Evolutionary conservation across 768 basidiomycete genomes (phyloP), one percentile per base, ranked within the genome.

Genomic region (Pleurotus pulmonarius): DNA sequence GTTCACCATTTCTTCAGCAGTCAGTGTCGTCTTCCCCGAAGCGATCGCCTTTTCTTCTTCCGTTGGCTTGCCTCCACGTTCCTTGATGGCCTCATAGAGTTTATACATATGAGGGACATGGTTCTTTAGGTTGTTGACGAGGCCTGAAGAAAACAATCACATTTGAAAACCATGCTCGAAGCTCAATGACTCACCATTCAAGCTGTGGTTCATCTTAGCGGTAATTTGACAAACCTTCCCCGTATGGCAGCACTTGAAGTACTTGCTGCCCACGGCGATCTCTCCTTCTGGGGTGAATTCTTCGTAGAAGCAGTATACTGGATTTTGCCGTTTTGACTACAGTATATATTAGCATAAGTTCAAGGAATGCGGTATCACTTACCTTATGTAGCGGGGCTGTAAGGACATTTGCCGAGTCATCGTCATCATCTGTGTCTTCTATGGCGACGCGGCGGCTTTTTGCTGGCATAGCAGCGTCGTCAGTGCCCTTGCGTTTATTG

Each of bases 221-320:
- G 64, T 63, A 15, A 68, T 46, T n/a, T 41, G 63, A 24, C 60
- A 55, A 1, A 56, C 60, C 39, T 60, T 58, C 5, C 54, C 56
- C 7, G 58, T 55, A 26, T 64, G 64, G 25, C 18, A 56, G 54
- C 64, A 69, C 39, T 60, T 56, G 52, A 63, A 68, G 49, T 68
- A 60, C 26, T 56, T 60, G 8, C 3, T 58, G 29, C 18, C 38
- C 56, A 49, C 3, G 26, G 8, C 26, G 5, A 8, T 5, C 26
- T 26, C 6, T 26, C 26, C 26, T 8, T 26, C 26, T 5, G 5
- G 6, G 1, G 41, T 22, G 16, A 60, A 49, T 4, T 39, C 12
- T 53, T 65, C 60, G 34, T 56, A 67, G 46, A 52, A 61, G 24
- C 43, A 40, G 39, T 63, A 63, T 5, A 63, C 58, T 2, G 61